A percentile compares a stretch with the other conserved stretches of the same genome.
phyloP scores from a whole-genome alignment of 805 yeast genomes.

The Kodamaea laetipori region DNA sequence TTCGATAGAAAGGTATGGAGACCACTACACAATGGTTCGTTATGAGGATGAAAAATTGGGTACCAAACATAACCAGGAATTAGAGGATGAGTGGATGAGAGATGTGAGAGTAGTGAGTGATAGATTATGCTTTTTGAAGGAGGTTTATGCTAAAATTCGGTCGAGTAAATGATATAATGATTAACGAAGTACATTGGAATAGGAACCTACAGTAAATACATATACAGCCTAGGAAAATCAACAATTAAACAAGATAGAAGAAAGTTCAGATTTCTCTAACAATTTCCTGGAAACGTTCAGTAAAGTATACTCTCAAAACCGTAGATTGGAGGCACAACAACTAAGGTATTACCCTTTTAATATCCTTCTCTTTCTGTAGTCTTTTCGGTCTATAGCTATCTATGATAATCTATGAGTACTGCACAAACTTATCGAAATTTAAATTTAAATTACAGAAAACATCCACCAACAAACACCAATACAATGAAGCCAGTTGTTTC shows the following conservation, averaged over 20 bases:
- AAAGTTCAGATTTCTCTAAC: no score
- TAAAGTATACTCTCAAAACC: no score
- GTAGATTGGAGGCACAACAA: no score
- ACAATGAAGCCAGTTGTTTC: slow-evolving; percentile 48
- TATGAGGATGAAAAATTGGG: slow-evolving; percentile 2
- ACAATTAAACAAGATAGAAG: no score
- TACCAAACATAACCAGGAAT: slow-evolving; percentile 5
- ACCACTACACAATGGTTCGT: slow-evolving; percentile 4
- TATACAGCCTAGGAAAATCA: no score
- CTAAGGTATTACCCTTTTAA: background rate
- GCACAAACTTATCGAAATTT: background rate
- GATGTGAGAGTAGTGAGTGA: slow-evolving; percentile 28
- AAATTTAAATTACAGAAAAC: slow-evolving; percentile 5
- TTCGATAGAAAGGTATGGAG: slow-evolving; percentile 13
- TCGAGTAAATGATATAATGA: background rate
- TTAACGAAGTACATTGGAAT: no score
- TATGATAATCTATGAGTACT: background rate
- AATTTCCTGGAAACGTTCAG: no score
- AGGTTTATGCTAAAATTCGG: slow-evolving; percentile 22
- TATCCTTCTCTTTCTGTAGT: background rate
- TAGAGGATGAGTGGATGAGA: slow-evolving; percentile 28
- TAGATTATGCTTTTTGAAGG: slow-evolving; percentile 30
- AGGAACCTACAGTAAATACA: no score
- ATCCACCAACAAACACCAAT: background rate
- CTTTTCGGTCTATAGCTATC: no score